Percentiles rank a stretch among this genome's conserved stretches.
Conservation (phyloP, 164 flowering plant species). For the Nymphaea colorata region DNA sequence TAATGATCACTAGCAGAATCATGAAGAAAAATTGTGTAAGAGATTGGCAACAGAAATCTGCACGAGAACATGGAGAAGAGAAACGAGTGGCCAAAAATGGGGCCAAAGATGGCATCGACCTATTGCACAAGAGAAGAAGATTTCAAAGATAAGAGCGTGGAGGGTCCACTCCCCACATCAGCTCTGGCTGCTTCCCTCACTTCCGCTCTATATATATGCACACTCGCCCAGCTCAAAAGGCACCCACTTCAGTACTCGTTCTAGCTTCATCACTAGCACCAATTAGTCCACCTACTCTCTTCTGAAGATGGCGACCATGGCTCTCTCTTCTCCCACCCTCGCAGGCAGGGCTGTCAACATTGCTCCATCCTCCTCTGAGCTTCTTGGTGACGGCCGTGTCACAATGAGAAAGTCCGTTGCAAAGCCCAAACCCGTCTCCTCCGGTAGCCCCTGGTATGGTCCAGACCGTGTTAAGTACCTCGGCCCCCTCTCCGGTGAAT, state of each 20-base stretch:
- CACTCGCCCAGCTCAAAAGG: not conserved
- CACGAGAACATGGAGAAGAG: too few relatives aligned
- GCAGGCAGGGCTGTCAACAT: slow-evolving; percentile 9
- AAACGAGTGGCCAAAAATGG: too few relatives aligned
- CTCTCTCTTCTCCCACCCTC: slow-evolving; percentile 11
- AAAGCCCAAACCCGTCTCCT: slow-evolving; percentile 12
- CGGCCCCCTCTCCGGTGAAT: slow-evolving; percentile 37
- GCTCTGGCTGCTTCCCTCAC: not conserved
- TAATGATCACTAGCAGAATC: too few relatives aligned
- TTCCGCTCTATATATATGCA: not conserved
- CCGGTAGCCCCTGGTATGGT: slow-evolving; percentile 36
- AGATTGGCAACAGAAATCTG: too few relatives aligned
- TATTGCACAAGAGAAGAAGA: not conserved
- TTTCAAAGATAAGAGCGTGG: not conserved
- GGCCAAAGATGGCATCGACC: not conserved
- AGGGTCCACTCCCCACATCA: not conserved
- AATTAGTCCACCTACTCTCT: not conserved
- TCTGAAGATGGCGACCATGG: slow-evolving; percentile 6
- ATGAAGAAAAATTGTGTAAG: too few relatives aligned
- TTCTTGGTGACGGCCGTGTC: slow-evolving; percentile 11
- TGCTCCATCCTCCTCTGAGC: not conserved
- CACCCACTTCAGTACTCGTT: not conserved
- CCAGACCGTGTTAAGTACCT: slow-evolving; percentile 34
- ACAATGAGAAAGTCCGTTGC: slow-evolving; percentile 22
- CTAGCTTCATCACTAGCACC: not conserved